phyloP scores from a whole-genome alignment of 306 rosid genomes.

The Cucumis cinereus region DNA sequence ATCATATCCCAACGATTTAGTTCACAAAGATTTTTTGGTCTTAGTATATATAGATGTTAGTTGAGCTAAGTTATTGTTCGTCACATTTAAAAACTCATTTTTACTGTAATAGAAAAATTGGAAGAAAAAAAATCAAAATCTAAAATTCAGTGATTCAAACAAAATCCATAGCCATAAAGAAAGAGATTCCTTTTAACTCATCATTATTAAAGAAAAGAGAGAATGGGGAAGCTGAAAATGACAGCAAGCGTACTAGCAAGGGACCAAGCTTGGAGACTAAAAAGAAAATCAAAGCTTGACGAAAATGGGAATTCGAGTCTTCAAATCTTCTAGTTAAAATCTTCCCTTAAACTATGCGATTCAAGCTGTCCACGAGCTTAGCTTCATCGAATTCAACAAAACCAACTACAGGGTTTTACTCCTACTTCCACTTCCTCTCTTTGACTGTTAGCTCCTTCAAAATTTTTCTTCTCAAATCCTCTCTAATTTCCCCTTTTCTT shows the following conservation, averaged over 20 bases:
- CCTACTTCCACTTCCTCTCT: not conserved
- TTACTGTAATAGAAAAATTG: not conserved
- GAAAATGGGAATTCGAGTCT: not conserved
- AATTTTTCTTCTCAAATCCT: not conserved
- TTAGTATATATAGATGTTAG: too few relatives aligned
- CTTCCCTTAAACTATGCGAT: not conserved
- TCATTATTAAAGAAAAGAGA: not conserved
- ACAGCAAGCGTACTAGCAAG: not conserved
- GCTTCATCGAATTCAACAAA: not conserved
- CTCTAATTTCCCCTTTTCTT: not conserved
- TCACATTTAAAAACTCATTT: too few relatives aligned
- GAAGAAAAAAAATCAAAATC: not conserved
- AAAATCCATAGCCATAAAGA: not conserved
- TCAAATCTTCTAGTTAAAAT: not conserved
- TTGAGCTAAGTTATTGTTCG: too few relatives aligned
- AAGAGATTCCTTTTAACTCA: not conserved
- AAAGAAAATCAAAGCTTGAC: not conserved
- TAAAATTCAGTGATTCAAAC: not conserved
- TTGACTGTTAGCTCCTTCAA: not conserved
- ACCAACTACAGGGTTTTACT: not conserved
- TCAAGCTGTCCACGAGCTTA: slow-evolving; percentile 6
- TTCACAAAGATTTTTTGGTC: too few relatives aligned
- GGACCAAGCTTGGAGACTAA: not conserved
- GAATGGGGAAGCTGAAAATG: not conserved
- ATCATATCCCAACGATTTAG: too few relatives aligned